phyloP scores from a whole-genome alignment of 306 rosid species.

The Vigna hirtella region DNA sequence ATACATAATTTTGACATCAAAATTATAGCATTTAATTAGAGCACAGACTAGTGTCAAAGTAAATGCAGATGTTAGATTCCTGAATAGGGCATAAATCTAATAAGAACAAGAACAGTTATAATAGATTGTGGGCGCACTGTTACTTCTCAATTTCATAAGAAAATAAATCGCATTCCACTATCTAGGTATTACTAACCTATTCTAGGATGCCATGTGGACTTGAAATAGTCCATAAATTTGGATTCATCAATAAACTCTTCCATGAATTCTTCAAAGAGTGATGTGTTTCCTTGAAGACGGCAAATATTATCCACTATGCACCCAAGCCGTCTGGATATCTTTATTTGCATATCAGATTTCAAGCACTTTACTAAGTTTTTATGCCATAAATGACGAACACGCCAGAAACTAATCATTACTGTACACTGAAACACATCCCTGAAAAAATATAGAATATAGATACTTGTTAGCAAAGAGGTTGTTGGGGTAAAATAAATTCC shows the following conservation, averaged over 20 bases:
- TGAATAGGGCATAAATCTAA: constrained; percentile 2
- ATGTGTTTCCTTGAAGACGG: constrained; percentile 54
- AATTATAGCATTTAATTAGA: not conserved
- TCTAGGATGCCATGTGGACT: constrained; percentile 88
- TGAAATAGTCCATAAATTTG: constrained; percentile 82
- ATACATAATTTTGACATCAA: constrained; percentile 21
- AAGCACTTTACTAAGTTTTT: constrained; percentile 68
- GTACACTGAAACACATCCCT: constrained; percentile 96
- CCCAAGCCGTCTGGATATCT: constrained; percentile 70
- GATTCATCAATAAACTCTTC: constrained; percentile 75
- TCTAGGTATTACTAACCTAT: constrained; percentile 63
- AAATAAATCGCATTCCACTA: constrained; percentile 19
- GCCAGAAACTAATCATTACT: constrained; percentile 79
- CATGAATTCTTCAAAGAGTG: constrained; percentile 73
- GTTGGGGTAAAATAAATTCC: not conserved
- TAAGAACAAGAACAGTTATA: constrained; percentile 24
- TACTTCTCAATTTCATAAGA: constrained; percentile 12
- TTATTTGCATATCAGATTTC: constrained; percentile 64
- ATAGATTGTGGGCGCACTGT: constrained; percentile 5
- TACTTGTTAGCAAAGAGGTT: constrained; percentile 34
- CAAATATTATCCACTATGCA: constrained; percentile 67
- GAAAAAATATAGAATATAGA: constrained; percentile 46
- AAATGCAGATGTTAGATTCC: constrained; percentile 2
- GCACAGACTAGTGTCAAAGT: constrained; percentile 20
- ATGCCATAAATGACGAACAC: constrained; percentile 87